Evolutionary conservation across 208 protist genomes (phyloP), one percentile per base, ranked within the genome.

Genomic region (Polymyxa betae): DNA sequence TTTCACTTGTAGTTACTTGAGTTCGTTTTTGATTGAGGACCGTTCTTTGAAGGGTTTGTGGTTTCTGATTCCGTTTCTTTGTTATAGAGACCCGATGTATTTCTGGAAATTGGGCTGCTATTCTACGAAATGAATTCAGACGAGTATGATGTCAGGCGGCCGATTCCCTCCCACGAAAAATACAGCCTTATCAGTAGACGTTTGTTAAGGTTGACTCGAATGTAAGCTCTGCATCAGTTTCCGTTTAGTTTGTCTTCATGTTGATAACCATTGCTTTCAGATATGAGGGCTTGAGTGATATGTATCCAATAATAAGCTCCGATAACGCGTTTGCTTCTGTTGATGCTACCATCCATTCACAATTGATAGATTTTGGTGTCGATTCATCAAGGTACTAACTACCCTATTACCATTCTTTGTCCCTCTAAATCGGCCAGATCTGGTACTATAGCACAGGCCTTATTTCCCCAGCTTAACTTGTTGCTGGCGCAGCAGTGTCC

Each of bases 231-330:
- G 54, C 54, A 66, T 66, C 29, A 16, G 54, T 29, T 66, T 66
- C 29, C n/a, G 54, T 32, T 29, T 16, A 66, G 54, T 66, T 29
- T 66, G 54, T 16, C 20, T 66, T 16, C 54, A 29, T 29, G 54
- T 66, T 29, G 29, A 29, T 66, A 29, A 66, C 54, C 29, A 16
- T 66, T 66, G 54, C 54, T 66, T 16, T 16, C 54, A 66, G 54
- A 66, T 66, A 66, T 66, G 54, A 66, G 16, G 54, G 54, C 54
- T 29, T 66, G 54, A 16, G 54, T 66, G 54, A 66, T 66, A 32
- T 32, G 20, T 66, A 66, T 66, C 54, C 54, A 66, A 32, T 66
- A 29, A 66, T 29, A 29, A 66, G 20, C 20, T 66, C 54, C 54
- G 54, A 66, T 29, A 16, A 32, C 20, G 20, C 16, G 20, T 66